A percentile compares a stretch with the other conserved stretches of the same genome.
Evolutionary conservation across 257 asterid genomes (phyloP).

Genomic region (Solanum chiquidenum): DNA sequence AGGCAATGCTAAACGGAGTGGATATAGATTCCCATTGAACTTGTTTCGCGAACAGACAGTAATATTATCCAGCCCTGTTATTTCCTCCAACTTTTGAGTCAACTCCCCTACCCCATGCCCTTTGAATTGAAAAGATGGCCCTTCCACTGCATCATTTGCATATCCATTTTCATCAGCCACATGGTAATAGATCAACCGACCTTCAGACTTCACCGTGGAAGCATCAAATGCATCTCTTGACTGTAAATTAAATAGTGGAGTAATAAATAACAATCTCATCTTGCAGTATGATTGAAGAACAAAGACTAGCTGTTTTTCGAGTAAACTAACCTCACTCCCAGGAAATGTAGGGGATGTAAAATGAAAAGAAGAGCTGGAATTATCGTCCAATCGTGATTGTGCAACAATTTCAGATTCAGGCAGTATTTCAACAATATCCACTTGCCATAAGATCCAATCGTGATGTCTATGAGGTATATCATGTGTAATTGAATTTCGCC

Average conservation of each 20-base stretch:
- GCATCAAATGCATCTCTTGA: slow-evolving; percentile 40
- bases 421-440: slow-evolving; percentile 43
- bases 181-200: slow-evolving; percentile 54
- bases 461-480: slow-evolving; percentile 70
- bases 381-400: slow-evolving; percentile 20
- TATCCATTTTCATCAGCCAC: slow-evolving; percentile 64
- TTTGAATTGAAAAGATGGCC: slow-evolving; percentile 44
- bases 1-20: slow-evolving; percentile 89
- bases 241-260: slow-evolving; percentile 26
- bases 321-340: slow-evolving; percentile 11
- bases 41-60: slow-evolving; percentile 68
- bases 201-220: slow-evolving; percentile 54
- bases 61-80: slow-evolving; percentile 48
- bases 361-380: slow-evolving; percentile 30
- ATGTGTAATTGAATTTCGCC: slow-evolving; percentile 87
- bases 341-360: slow-evolving; percentile 18
- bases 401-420: slow-evolving; percentile 22
- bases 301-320: background rate
- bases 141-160: slow-evolving; percentile 57
- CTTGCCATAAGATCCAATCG: slow-evolving; percentile 71
- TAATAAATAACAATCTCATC: background rate
- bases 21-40: slow-evolving; percentile 68
- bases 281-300: background rate
- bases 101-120: slow-evolving; percentile 54
- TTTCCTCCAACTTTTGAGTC: slow-evolving; percentile 47